Evolutionary conservation across 306 rosid genomes (phyloP), one percentile per base, ranked within the genome.

Genomic region (Medicago lupulina): DNA sequence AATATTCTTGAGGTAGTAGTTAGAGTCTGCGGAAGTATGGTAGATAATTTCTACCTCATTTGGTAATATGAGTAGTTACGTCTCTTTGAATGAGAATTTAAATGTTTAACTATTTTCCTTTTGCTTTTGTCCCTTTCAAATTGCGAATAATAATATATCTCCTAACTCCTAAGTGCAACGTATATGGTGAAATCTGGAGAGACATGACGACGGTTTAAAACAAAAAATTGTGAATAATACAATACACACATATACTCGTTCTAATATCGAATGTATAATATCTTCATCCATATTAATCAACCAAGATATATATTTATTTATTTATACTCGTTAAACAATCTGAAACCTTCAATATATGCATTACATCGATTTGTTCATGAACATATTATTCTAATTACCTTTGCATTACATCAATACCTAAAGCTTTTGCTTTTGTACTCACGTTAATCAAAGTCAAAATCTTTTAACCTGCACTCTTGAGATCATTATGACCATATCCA

Each of bases 371-470:
- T 55, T 18, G 14, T 55, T 55, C 10, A 55, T 55, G 19, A 21
- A 58, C 7, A 61, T 31, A 15, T 61, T 61, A 14, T 14, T 31
- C 34, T 61, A n/a, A n/a, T n/a, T 7, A 31, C 41, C 41, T 28
- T 10, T 31, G 11, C 49, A 17, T 17, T 65, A 40, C 31, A 65
- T 65, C 50, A 16, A 9, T 12, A 41, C 62, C 55, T 50, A 55
- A 18, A 5, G 7, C n/a, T 5, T 9, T 9, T 65, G 44, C 11
- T 46, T 70, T 19, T 5, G 40, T 18, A 18, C 57, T n/a, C 10
- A 41, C 46, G 2, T 12, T 6, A 40, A 74, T 15, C 43, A 3
- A 60, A 77, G 82, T 80, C 77, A 80, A 80, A 11, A 39, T 40
- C 58, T 36, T 58, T 64, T 38, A 71, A 12, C 43, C 17, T 13